Percentiles rank a stretch among this genome's conserved stretches.
Evolutionary conservation across 176 grass and related monocot species (phyloP).

Genomic region (Avena atlantica): DNA sequence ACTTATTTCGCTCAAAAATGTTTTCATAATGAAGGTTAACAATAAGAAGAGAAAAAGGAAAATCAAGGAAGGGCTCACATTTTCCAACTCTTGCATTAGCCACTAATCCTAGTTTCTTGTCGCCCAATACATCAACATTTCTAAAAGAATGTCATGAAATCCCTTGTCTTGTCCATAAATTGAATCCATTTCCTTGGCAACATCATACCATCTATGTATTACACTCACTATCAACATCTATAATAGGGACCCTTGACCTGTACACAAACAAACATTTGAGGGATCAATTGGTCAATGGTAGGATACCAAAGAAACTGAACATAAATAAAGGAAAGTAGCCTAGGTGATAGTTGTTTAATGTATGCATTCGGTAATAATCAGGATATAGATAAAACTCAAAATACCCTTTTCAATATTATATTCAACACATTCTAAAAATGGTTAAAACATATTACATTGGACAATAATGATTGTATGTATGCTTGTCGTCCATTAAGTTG

Average conservation of each 20-base stretch:
- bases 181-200: not conserved
- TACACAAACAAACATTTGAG: not conserved
- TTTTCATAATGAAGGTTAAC: not conserved
- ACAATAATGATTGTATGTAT: no score
- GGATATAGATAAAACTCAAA: no score
- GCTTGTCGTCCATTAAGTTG: no score
- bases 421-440: no score
- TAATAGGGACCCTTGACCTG: not conserved
- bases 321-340: no score
- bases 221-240: not conserved
- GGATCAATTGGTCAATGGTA: not conserved
- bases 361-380: no score
- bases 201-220: not conserved
- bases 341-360: no score
- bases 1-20: not conserved
- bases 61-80: not conserved
- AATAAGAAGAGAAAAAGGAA: not conserved
- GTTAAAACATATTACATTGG: no score
- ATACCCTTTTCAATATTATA: no score
- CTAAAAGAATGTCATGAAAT: not conserved
- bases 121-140: not conserved
- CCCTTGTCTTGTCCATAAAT: not conserved
- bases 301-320: not conserved
- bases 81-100: not conserved
- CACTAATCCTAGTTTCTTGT: not conserved